Conservation (phyloP, 495 filamentous ascomycete species). For the Immersiella caudata region DNA sequence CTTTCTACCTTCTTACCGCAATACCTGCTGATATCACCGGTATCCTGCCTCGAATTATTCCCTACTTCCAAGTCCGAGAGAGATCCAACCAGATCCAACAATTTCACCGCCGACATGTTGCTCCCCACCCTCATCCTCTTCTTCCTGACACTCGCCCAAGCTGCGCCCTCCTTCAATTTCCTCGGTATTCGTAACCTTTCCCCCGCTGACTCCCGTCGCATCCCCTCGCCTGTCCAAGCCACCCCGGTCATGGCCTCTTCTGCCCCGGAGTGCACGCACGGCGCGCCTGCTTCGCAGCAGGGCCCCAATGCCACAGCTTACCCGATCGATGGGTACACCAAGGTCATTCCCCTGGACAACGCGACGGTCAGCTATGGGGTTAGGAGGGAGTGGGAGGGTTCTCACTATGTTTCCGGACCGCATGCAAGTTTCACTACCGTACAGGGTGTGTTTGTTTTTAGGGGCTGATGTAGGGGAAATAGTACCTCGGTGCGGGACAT, state of each 20-base stretch:
- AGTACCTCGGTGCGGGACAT: slow-evolving; percentile 29
- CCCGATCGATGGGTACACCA: background rate
- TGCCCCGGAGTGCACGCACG: background rate
- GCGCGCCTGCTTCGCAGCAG: background rate
- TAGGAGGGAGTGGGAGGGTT: slow-evolving; percentile 24
- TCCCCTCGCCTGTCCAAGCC: background rate
- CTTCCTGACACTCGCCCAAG: background rate
- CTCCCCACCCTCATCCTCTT: background rate
- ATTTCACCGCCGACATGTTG: background rate
- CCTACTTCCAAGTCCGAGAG: too few species aligned
- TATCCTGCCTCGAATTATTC: too few species aligned
- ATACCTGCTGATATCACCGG: too few species aligned
- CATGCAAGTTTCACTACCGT: slow-evolving; percentile 29
- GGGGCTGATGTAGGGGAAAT: too few species aligned
- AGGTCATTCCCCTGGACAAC: background rate
- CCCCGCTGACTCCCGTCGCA: background rate
- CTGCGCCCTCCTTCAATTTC: background rate
- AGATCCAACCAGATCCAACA: background rate
- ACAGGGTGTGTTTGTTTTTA: background rate
- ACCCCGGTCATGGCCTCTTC: background rate
- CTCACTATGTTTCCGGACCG: slow-evolving; percentile 34
- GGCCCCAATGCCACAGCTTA: background rate
- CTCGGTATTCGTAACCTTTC: background rate
- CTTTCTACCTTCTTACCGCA: too few species aligned
- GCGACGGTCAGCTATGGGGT: slow-evolving; percentile 20